Conservation (phyloP, 1,139 yeast species). For the Nadsonia commutata region DNA sequence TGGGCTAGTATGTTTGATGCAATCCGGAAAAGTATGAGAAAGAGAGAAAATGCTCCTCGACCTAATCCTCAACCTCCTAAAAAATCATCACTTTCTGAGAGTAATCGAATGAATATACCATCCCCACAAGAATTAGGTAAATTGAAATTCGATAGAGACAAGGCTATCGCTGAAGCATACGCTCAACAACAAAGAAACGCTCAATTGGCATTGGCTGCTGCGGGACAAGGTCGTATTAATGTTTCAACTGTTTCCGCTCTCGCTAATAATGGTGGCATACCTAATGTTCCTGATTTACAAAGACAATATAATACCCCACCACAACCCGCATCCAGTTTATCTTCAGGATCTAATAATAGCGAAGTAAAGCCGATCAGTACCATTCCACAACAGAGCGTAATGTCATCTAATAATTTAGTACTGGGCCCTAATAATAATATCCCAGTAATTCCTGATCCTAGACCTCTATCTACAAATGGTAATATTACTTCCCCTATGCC, state of each 20-base stretch:
- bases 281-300: not conserved
- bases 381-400: no score
- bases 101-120: slow-evolving; percentile 28
- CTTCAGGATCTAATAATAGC: not conserved
- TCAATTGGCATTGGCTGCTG: not conserved
- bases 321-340: not conserved
- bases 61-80: slow-evolving; percentile 28
- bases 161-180: slow-evolving; percentile 63
- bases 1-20: slow-evolving; percentile 99
- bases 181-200: slow-evolving; percentile 34
- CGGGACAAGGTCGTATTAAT: not conserved
- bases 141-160: slow-evolving; percentile 73
- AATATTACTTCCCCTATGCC: not conserved
- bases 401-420: not conserved
- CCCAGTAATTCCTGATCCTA: not conserved
- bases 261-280: not conserved
- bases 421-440: not conserved
- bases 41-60: slow-evolving; percentile 57
- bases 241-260: not conserved
- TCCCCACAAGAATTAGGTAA: slow-evolving; percentile 74
- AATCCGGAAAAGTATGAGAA: slow-evolving; percentile 76
- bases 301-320: not conserved
- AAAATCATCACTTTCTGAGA: slow-evolving; percentile 19
- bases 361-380: not conserved
- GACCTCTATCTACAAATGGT: not conserved